Evolutionary conservation across 352 stramenopile genomes (phyloP).

Genomic region (Globisporangium spinosum): DNA sequence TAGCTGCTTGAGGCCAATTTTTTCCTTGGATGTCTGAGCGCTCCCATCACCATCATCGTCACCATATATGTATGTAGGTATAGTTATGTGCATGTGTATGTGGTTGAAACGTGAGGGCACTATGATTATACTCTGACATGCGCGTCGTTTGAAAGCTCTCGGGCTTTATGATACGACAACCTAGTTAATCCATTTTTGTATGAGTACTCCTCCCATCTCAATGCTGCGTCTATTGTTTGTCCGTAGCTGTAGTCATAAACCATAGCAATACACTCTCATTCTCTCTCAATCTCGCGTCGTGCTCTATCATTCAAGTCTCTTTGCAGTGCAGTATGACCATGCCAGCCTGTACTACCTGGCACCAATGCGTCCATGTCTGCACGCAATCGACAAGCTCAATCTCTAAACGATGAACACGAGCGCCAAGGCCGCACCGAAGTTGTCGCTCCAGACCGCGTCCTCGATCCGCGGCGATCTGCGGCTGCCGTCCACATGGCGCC

Average conservation of each 20-base stretch:
- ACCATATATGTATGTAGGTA: slow-evolving; percentile 5
- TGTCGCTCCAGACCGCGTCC: slow-evolving; percentile 20
- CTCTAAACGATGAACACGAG: not conserved
- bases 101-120: slow-evolving; percentile 26
- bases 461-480: slow-evolving; percentile 27
- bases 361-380: not conserved
- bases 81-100: slow-evolving; percentile 2
- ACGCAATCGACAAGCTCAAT: not conserved
- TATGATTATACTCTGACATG: slow-evolving; percentile 74
- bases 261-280: not conserved
- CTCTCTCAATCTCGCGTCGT: not conserved
- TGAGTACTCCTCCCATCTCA: slow-evolving; percentile 40
- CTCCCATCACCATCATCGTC: slow-evolving; percentile 10
- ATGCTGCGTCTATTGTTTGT: not conserved
- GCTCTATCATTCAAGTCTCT: not conserved
- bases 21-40: slow-evolving; percentile 53
- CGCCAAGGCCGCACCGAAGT: slow-evolving; percentile 11
- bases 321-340: not conserved
- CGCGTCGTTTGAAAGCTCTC: slow-evolving; percentile 70
- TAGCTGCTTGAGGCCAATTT: slow-evolving; percentile 50
- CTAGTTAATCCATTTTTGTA: slow-evolving; percentile 79
- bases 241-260: not conserved
- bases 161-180: slow-evolving; percentile 75
- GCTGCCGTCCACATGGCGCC: slow-evolving; percentile 13
- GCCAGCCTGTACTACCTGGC: too few relatives aligned